Evolutionary conservation across 345 rosid species (phyloP).

Genomic region (Eucalyptus curtisii): DNA sequence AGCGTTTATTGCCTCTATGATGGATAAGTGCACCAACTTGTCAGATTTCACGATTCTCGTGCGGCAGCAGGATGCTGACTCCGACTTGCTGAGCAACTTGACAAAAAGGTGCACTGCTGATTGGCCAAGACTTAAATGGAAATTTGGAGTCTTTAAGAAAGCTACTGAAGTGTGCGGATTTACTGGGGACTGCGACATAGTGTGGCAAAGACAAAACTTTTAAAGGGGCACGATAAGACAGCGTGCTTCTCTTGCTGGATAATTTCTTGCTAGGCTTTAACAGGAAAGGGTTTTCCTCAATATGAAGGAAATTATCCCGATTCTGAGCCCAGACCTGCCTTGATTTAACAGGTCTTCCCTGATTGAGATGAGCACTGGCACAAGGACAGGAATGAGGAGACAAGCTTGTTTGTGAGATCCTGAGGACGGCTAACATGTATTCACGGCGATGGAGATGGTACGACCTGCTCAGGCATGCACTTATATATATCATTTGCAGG

Average conservation of each 20-base stretch:
- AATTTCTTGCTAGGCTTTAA: background rate
- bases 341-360: background rate
- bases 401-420: background rate
- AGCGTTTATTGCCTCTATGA: conserved; percentile 23
- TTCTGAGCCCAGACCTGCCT: background rate
- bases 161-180: conserved; percentile 21
- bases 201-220: background rate
- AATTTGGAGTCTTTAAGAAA: conserved; percentile 51
- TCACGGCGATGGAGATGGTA: background rate
- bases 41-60: conserved; percentile 36
- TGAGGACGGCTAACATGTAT: background rate
- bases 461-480: background rate
- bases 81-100: conserved; percentile 4
- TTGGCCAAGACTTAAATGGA: conserved; percentile 44
- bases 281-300: background rate
- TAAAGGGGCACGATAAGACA: background rate
- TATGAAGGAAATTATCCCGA: background rate
- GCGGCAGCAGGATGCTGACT: conserved; percentile 25
- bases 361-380: background rate
- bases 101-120: conserved; percentile 26
- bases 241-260: background rate
- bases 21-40: conserved; percentile 30
- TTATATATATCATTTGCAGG: background rate
- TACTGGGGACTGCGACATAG: conserved; percentile 10
- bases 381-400: background rate